Conservation (phyloP, 805 yeast genomes). For the Yueomyces sinensis region DNA sequence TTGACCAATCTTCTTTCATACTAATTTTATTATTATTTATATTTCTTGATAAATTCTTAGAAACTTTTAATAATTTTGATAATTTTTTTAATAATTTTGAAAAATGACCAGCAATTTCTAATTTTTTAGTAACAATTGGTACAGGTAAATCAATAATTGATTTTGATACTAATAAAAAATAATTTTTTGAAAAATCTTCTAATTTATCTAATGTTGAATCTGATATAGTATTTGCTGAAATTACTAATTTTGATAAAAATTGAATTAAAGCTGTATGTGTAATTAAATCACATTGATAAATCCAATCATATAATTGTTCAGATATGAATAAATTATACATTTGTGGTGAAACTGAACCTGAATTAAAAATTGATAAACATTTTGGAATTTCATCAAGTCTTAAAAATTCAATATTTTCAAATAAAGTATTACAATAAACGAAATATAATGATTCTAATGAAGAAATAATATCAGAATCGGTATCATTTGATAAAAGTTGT, state of each 20-base stretch:
- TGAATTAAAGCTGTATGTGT: constrained; percentile 43
- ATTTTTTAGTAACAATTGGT: constrained; percentile 36
- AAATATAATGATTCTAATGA: constrained; percentile 51
- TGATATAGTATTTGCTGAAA: constrained; percentile 26
- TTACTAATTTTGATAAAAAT: constrained; percentile 47
- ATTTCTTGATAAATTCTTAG: constrained; percentile 1
- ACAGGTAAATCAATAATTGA: constrained; percentile 36
- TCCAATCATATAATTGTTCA: constrained; percentile 44
- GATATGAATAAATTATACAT: constrained; percentile 44
- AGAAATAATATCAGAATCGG: constrained; percentile 45
- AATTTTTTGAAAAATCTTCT: constrained; percentile 36
- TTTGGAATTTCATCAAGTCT: constrained; percentile 47
- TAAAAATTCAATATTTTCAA: constrained; percentile 56
- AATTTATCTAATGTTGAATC: constrained; percentile 39
- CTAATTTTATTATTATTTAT: background rate
- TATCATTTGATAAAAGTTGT: constrained; percentile 28
- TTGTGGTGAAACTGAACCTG: constrained; percentile 44
- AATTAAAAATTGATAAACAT: constrained; percentile 37
- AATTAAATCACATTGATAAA: constrained; percentile 50
- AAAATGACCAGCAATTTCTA: constrained; percentile 41
- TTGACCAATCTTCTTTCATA: constrained; percentile 8
- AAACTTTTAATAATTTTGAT: constrained; percentile 38
- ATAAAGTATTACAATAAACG: constrained; percentile 48
- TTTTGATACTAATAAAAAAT: constrained; percentile 30
- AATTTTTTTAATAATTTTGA: constrained; percentile 39